Evolutionary conservation across 495 filamentous ascomycete species (phyloP).

Genomic region (Echria macrotheca): DNA sequence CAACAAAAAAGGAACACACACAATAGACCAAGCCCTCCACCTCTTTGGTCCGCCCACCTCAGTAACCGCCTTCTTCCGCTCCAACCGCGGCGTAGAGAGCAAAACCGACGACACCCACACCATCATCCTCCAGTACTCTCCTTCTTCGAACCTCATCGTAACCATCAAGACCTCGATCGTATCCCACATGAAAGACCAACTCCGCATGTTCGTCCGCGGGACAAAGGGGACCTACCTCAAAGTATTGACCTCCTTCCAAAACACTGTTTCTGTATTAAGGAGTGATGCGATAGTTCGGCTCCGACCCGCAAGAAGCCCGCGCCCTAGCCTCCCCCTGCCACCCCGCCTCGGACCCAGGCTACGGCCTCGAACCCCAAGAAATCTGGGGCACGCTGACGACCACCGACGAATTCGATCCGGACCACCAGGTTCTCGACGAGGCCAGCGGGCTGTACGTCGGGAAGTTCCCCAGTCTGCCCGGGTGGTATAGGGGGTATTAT

Average conservation of each 20-base stretch:
- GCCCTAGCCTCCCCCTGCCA: constrained; percentile 49
- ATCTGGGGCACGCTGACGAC: constrained; percentile 33
- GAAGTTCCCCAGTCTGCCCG: constrained; percentile 34
- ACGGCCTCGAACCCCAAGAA: constrained; percentile 50
- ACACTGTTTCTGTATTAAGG: background rate
- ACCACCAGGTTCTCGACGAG: constrained; percentile 18
- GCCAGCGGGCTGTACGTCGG: constrained; percentile 23
- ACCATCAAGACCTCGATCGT: constrained; percentile 53
- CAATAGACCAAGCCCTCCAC: constrained; percentile 64
- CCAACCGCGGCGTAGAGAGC: constrained; percentile 45
- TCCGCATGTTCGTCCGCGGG: constrained; percentile 64
- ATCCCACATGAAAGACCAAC: constrained; percentile 56
- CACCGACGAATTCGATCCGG: constrained; percentile 19
- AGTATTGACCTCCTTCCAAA: constrained; percentile 3
- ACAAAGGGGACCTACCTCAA: constrained; percentile 66
- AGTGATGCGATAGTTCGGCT: constrained; percentile 41
- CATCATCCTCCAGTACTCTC: constrained; percentile 32
- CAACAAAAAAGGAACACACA: constrained; percentile 42
- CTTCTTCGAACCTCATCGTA: constrained; percentile 28
- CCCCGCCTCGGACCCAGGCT: constrained; percentile 32
- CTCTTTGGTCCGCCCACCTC: constrained; percentile 60
- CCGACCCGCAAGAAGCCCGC: constrained; percentile 64
- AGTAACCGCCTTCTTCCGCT: constrained; percentile 60
- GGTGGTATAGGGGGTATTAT: constrained; percentile 61
- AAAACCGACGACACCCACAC: constrained; percentile 33